These are phyloP conservation scores for Fusarium anguioides DNA, from an alignment of 2,329 filamentous ascomycete genomes.

Conservation along the genomic window DNA sequence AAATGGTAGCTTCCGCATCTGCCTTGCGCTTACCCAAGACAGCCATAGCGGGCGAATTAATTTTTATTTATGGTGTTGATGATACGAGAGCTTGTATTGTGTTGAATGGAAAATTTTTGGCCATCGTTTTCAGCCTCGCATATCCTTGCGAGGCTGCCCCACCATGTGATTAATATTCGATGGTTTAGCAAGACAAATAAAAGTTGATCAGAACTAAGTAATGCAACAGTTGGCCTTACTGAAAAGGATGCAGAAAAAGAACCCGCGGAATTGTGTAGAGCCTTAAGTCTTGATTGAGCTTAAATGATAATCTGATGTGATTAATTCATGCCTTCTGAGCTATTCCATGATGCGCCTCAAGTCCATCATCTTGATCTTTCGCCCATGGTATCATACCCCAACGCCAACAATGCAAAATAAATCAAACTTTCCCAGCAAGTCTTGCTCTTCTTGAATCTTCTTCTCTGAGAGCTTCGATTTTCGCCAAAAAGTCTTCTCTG, in stretches of 20 bases:
- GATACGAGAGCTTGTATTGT: background rate
- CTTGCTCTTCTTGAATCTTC: slow-evolving; percentile 68
- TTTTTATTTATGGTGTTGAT: background rate
- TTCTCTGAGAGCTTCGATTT: slow-evolving; percentile 71
- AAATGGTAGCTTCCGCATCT: slow-evolving; percentile 43
- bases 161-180: slow-evolving; percentile 12
- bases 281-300: background rate
- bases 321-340: background rate
- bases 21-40: slow-evolving; percentile 64
- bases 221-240: background rate
- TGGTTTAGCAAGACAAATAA: background rate
- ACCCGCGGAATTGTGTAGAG: too few species aligned
- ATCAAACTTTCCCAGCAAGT: slow-evolving; percentile 53
- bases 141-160: slow-evolving; percentile 44
- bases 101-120: slow-evolving; percentile 34
- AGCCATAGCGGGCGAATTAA: slow-evolving; percentile 50
- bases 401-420: slow-evolving; percentile 29
- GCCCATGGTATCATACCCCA: slow-evolving; percentile 45
- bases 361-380: slow-evolving; percentile 5
- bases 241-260: too few species aligned
- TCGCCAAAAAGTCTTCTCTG: slow-evolving; percentile 72
- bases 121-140: slow-evolving; percentile 39
- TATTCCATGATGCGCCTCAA: background rate
- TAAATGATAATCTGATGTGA: background rate
- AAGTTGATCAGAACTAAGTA: background rate